These are phyloP conservation scores for Skeletonema grethae DNA, from an alignment of 108 stramenopile genomes.

Conservation along the genomic window DNA sequence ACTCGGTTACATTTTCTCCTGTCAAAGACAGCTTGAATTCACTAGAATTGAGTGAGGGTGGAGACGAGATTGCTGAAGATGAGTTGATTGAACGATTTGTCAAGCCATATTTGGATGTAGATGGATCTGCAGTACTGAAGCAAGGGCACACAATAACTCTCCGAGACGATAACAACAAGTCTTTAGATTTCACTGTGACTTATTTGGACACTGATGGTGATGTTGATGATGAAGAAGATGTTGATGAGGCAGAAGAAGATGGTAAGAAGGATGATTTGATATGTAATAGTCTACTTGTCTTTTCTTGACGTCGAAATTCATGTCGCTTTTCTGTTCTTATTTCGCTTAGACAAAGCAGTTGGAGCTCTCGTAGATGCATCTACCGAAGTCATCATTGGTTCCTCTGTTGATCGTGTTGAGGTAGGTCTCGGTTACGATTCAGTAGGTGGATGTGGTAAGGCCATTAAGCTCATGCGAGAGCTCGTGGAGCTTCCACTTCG, in stretches of 20 bases:
- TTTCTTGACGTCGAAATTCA: neutral
- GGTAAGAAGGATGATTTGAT: conserved; percentile 14
- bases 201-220: conserved; percentile 62
- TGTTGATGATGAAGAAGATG: conserved; percentile 37
- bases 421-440: conserved; percentile 95
- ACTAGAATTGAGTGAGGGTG: conserved; percentile 68
- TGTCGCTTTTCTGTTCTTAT: neutral
- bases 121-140: conserved; percentile 60
- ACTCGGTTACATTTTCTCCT: conserved; percentile 76
- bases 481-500: conserved; percentile 95
- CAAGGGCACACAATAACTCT: conserved; percentile 61
- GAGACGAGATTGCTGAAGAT: conserved; percentile 67
- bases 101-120: conserved; percentile 67
- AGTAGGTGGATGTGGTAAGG: conserved; percentile 92
- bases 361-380: conserved; percentile 63
- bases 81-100: conserved; percentile 76
- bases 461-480: conserved; percentile 90
- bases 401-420: conserved; percentile 60
- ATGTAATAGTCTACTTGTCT: neutral
- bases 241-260: conserved; percentile 26
- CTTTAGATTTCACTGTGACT: conserved; percentile 75
- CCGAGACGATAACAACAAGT: conserved; percentile 61
- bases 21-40: conserved; percentile 68
- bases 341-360: conserved; percentile 31
- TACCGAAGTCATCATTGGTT: conserved; percentile 66